A percentile compares a stretch with the other conserved stretches of the same genome.
phyloP scores from a whole-genome alignment of 2,329 filamentous ascomycete genomes.

The Colletotrichum echinochloae region DNA sequence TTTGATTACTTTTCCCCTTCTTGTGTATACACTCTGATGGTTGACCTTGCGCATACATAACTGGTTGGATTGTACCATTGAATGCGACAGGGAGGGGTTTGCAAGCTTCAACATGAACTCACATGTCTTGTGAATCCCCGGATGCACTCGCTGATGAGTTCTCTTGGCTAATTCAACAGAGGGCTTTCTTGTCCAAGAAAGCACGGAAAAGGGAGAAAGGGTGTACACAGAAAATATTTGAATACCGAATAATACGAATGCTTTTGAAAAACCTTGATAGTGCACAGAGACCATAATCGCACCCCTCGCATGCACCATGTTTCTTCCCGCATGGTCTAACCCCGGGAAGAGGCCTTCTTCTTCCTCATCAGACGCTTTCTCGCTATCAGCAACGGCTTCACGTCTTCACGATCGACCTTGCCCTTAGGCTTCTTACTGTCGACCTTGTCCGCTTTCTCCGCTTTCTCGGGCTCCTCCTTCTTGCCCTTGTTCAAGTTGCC shows the following conservation, averaged over 20 bases:
- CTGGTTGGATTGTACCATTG: background rate
- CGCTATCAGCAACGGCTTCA: conserved; percentile 82
- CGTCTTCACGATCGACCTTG: conserved; percentile 48
- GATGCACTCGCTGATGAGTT: background rate
- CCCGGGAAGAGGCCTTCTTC: conserved; percentile 65
- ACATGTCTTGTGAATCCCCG: background rate
- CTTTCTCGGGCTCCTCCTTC: conserved; percentile 50
- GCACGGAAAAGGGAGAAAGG: background rate
- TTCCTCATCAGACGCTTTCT: conserved; percentile 85
- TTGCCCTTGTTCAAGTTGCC: conserved; percentile 48
- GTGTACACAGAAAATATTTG: background rate
- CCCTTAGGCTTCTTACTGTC: conserved; percentile 24
- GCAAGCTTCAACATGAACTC: background rate
- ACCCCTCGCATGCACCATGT: background rate
- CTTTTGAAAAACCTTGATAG: conserved; percentile 13
- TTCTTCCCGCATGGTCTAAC: conserved; percentile 40
- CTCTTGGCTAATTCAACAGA: background rate
- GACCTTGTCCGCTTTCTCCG: conserved; percentile 36
- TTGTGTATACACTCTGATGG: conserved; percentile 19
- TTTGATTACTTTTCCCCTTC: conserved; percentile 1
- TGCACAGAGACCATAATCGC: conserved; percentile 14
- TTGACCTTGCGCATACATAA: background rate
- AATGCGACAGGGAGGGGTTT: conserved; percentile 5
- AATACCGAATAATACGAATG: conserved; percentile 3
- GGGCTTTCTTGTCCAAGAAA: background rate